Evolutionary conservation across 2,329 filamentous ascomycete species (phyloP).

Genomic region (Fusarium sacchari): DNA sequence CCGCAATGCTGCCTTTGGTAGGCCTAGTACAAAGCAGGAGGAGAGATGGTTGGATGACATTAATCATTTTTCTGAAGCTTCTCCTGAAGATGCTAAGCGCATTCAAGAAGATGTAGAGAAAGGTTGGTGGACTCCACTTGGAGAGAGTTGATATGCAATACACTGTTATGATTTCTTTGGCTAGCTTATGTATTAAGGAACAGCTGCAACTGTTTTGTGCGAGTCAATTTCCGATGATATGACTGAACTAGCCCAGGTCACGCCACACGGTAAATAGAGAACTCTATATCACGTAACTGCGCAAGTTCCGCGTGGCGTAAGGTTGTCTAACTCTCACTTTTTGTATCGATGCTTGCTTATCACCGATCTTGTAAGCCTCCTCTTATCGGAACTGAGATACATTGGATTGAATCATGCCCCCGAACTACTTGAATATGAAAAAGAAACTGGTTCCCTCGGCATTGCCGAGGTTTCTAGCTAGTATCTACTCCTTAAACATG

Average conservation of each 20-base stretch:
- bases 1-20: neutral
- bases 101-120: neutral
- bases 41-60: neutral
- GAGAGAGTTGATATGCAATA: neutral
- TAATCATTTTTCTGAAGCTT: neutral
- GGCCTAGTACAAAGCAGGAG: neutral
- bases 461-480: neutral
- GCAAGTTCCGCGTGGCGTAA: neutral
- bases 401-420: too few species aligned
- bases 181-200: neutral
- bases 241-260: neutral
- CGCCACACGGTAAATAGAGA: too few species aligned
- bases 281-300: neutral
- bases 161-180: neutral
- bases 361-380: fast-evolving
- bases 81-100: neutral
- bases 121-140: neutral
- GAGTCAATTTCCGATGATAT: neutral
- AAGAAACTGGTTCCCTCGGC: neutral
- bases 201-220: fast-evolving
- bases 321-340: too few species aligned
- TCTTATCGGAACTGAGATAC: fast-evolving
- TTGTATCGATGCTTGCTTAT: neutral
- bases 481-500: neutral
- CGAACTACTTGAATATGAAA: neutral